Conservation (phyloP, 352 stramenopile genomes). For the Globisporangium okanoganense region DNA sequence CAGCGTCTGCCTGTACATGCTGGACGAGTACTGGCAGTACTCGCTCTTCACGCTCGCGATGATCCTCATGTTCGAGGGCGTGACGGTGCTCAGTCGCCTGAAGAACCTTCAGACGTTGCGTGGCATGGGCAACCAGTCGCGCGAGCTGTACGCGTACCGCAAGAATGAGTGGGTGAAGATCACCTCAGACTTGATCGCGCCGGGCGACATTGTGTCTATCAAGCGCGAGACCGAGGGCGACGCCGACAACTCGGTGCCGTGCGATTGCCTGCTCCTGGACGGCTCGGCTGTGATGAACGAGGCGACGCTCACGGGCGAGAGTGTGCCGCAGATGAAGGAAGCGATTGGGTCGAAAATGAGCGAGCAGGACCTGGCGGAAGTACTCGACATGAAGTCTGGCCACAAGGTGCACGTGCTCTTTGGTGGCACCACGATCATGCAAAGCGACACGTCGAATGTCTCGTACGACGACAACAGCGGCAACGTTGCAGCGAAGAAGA, state of each 20-base stretch:
- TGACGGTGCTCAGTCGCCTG: conserved; percentile 93
- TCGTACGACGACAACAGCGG: conserved; percentile 12
- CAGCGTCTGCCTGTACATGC: conserved; percentile 97
- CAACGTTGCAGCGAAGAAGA: conserved; percentile 13
- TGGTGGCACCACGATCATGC: conserved; percentile 91
- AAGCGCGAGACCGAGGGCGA: conserved; percentile 84
- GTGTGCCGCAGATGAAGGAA: conserved; percentile 98
- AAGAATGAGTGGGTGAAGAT: conserved; percentile 81
- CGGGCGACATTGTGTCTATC: conserved; percentile 92
- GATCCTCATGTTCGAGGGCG: conserved; percentile 98
- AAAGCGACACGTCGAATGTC: conserved; percentile 57
- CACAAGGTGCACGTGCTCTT: conserved; percentile 93
- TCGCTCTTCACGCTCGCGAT: conserved; percentile 98
- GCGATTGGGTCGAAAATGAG: conserved; percentile 79
- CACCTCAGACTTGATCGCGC: conserved; percentile 86
- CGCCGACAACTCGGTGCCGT: conserved; percentile 88
- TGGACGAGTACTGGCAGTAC: conserved; percentile 99
- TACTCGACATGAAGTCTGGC: conserved; percentile 82
- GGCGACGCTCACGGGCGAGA: conserved; percentile 98
- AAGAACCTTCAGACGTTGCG: conserved; percentile 95
- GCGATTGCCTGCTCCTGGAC: conserved; percentile 94
- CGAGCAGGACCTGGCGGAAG: conserved; percentile 59
- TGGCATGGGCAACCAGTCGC: conserved; percentile 88
- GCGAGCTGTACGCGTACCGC: conserved; percentile 91
- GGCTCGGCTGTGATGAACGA: conserved; percentile 98